These are phyloP conservation scores for Amoebophrya sp. DNA, from an alignment of 169 alveolate species.

Conservation along the genomic window DNA sequence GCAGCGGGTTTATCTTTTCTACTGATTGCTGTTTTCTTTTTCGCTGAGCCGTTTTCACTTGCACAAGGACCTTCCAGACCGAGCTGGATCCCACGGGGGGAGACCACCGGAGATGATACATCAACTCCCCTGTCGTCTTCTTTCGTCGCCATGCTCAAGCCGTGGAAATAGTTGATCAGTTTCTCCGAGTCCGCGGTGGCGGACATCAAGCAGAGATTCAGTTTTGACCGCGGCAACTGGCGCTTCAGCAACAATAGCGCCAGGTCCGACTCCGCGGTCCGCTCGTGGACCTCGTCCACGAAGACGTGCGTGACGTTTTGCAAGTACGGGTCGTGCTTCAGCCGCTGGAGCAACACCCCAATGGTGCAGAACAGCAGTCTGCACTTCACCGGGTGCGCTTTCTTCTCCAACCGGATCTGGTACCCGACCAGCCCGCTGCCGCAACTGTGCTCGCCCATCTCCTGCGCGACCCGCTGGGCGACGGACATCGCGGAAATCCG, in stretches of 20 bases:
- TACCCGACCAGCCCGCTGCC: conserved; percentile 39
- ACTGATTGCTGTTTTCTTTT: not conserved
- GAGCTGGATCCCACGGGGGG: not conserved
- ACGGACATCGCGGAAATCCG: conserved; percentile 35
- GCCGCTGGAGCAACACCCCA: not conserved
- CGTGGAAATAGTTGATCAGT: conserved; percentile 34
- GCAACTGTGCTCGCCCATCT: conserved; percentile 42
- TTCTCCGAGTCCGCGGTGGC: conserved; percentile 42
- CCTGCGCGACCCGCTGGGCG: conserved; percentile 42
- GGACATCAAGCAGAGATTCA: conserved; percentile 36
- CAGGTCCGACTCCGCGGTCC: not conserved
- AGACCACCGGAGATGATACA: not conserved
- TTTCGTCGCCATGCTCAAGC: not conserved
- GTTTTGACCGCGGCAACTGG: not conserved
- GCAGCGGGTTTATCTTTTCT: not conserved
- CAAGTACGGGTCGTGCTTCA: not conserved
- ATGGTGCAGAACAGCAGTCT: conserved; percentile 3
- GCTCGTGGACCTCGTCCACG: conserved; percentile 45
- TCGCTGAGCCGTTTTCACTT: no score
- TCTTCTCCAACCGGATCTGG: conserved; percentile 46
- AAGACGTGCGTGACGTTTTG: conserved; percentile 38
- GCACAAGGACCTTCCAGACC: not conserved
- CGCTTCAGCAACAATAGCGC: not conserved
- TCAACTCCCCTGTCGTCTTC: no score
- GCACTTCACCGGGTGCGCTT: conserved; percentile 23